phyloP scores from a whole-genome alignment of 2,329 filamentous ascomycete species.

The Triangularia verruculosa region DNA sequence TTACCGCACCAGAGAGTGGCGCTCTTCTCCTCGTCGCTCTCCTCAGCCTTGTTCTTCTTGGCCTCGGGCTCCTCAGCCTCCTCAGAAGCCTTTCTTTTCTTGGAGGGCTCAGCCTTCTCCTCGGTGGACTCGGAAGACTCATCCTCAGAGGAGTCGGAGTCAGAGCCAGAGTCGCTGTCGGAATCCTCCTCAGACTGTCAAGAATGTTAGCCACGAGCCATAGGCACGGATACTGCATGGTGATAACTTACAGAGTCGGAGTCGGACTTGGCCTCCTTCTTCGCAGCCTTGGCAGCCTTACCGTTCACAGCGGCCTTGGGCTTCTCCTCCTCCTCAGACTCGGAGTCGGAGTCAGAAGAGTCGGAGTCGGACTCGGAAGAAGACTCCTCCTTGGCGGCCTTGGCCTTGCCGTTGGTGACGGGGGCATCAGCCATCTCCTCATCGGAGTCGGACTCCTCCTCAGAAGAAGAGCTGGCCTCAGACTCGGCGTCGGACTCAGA shows the following conservation, averaged over 20 bases:
- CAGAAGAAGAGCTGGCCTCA: conserved; percentile 30
- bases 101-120: conserved; percentile 44
- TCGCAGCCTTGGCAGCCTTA: conserved; percentile 39
- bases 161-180: conserved; percentile 32
- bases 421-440: conserved; percentile 38
- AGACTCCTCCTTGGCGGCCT: conserved; percentile 28
- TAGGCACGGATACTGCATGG: not conserved
- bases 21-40: conserved; percentile 45
- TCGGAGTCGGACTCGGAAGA: conserved; percentile 37
- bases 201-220: conserved; percentile 9
- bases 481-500: conserved; percentile 28
- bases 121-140: conserved; percentile 36
- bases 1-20: conserved; percentile 85
- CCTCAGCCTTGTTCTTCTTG: conserved; percentile 68
- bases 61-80: conserved; percentile 43
- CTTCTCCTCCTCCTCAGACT: conserved; percentile 39
- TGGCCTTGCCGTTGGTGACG: conserved; percentile 35
- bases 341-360: conserved; percentile 38
- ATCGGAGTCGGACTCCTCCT: conserved; percentile 34
- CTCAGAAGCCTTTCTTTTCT: conserved; percentile 66
- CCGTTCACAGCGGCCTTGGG: conserved; percentile 37
- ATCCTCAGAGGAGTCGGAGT: conserved; percentile 36
- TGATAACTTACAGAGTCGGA: conserved; percentile 22
- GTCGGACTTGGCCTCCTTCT: conserved; percentile 32
- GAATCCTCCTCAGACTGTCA: conserved; percentile 29